phyloP scores from a whole-genome alignment of 2,329 filamentous ascomycete genomes.

The Fusarium neocosmosporiellum region DNA sequence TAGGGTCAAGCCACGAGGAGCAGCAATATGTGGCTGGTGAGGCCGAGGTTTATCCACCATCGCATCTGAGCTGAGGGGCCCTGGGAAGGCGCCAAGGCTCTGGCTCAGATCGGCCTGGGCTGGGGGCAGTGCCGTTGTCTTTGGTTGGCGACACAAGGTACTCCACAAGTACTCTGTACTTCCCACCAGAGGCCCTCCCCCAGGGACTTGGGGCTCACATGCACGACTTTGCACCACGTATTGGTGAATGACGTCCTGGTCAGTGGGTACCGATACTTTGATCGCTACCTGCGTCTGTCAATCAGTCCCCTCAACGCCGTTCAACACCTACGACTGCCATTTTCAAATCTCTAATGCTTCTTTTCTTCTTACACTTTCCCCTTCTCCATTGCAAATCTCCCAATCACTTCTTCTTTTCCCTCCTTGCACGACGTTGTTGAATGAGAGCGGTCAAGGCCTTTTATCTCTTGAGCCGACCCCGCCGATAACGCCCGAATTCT shows the following conservation, averaged over 20 bases:
- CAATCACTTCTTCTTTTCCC: not conserved
- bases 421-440: not conserved
- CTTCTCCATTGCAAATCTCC: not conserved
- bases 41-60: conserved; percentile 23
- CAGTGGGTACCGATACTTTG: conserved; percentile 27
- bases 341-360: conserved; percentile 4
- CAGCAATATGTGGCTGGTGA: not conserved
- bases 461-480: conserved; percentile 17
- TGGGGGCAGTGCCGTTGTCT: not conserved
- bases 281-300: conserved; percentile 12
- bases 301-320: conserved; percentile 18
- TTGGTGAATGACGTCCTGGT: conserved; percentile 28
- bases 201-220: not conserved
- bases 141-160: conserved; percentile 21
- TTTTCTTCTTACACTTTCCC: not conserved
- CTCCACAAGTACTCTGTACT: conserved; percentile 22
- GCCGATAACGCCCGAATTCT: conserved; percentile 29
- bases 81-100: conserved; percentile 6
- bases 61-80: conserved; percentile 2
- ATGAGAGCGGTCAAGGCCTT: conserved; percentile 3
- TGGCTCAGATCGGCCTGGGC: conserved; percentile 4
- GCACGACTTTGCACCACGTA: conserved; percentile 12
- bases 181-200: not conserved
- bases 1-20: conserved; percentile 10
- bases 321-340: conserved; percentile 23